Evolutionary conservation across 371 early-diverging fungal genomes (phyloP), one percentile per base, ranked within the genome.

Genomic region (Pancytospora philotis): DNA sequence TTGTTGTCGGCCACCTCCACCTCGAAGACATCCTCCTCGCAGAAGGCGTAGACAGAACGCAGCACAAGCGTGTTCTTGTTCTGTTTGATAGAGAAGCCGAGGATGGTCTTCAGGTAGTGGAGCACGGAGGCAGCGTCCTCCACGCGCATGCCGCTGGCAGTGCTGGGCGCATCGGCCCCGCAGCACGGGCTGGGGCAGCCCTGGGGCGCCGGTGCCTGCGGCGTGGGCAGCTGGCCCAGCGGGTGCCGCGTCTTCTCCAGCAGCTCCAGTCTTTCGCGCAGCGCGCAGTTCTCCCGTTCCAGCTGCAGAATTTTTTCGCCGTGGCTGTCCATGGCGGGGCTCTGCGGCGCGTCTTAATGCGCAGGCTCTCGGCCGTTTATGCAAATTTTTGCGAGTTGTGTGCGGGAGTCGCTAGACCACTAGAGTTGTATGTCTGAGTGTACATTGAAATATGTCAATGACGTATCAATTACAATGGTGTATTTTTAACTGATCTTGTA

Each of bases 121-220:
- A 45, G 45, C 45, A 45, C 16, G 45, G 45, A 45, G n/a, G n/a
- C n/a, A n/a, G n/a, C n/a, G 45, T 45, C 22, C 16, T 45, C 45
- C 16, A 45, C 45, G 16, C 22, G 16, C 45, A 45, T 16, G 45
- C 22, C 45, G 45, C 16, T 16, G 22, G 22, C 45, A 45, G 45
- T 45, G 45, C 45, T 45, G n/a, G n/a, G n/a, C n/a, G n/a, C n/a
- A n/a, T n/a, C n/a, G n/a, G n/a, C n/a, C n/a, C n/a, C n/a, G n/a
- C n/a, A n/a, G n/a, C n/a, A n/a, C n/a, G n/a, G n/a, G n/a, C n/a
- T n/a, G n/a, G n/a, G n/a, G n/a, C n/a, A n/a, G n/a, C n/a, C n/a
- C n/a, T n/a, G n/a, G 16, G 45, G 45, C 16, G 45, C 45, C 16
- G 45, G 45, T 22, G 16, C 16, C 22, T 45, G 16, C 22, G 16